phyloP scores from a whole-genome alignment of 495 filamentous ascomycete genomes.

The Xylaria nigripes region DNA sequence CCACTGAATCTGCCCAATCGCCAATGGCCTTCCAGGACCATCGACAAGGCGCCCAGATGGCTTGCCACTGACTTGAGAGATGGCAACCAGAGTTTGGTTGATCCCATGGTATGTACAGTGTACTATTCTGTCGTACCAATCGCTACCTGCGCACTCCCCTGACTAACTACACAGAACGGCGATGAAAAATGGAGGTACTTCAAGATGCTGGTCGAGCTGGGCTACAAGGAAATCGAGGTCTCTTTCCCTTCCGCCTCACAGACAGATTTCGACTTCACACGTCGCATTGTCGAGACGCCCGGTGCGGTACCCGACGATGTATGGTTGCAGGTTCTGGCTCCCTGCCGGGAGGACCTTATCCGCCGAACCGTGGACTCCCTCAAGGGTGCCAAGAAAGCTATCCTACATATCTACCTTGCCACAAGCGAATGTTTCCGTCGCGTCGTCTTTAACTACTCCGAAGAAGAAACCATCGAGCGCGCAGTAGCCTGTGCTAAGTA shows the following conservation, averaged over 20 bases:
- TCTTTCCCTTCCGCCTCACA: slow-evolving; percentile 92
- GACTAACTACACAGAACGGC: slow-evolving; percentile 52
- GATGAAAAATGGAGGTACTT: slow-evolving; percentile 95
- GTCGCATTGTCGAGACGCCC: slow-evolving; percentile 77
- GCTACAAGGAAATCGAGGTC: slow-evolving; percentile 97
- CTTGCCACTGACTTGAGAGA: slow-evolving; percentile 59
- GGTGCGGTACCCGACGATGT: slow-evolving; percentile 87
- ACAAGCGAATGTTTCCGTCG: slow-evolving; percentile 88
- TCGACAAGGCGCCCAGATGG: slow-evolving; percentile 77
- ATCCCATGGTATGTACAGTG: slow-evolving; percentile 67
- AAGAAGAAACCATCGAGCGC: slow-evolving; percentile 71
- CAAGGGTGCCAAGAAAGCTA: slow-evolving; percentile 86
- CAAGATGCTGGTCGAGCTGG: slow-evolving; percentile 84
- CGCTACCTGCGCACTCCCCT: slow-evolving; percentile 18
- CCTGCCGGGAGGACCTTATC: slow-evolving; percentile 90
- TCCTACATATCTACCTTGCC: slow-evolving; percentile 93
- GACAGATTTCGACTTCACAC: slow-evolving; percentile 93
- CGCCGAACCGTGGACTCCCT: slow-evolving; percentile 82
- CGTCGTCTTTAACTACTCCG: slow-evolving; percentile 80
- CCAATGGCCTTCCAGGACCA: slow-evolving; percentile 80
- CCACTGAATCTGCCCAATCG: slow-evolving; percentile 76
- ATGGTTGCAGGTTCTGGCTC: slow-evolving; percentile 89
- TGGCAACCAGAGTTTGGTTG: slow-evolving; percentile 81
- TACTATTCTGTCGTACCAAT: not conserved
- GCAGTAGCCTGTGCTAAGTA: slow-evolving; percentile 82